phyloP scores from a whole-genome alignment of 192 early-diverging fungal species.

The Coemansia sp. region DNA sequence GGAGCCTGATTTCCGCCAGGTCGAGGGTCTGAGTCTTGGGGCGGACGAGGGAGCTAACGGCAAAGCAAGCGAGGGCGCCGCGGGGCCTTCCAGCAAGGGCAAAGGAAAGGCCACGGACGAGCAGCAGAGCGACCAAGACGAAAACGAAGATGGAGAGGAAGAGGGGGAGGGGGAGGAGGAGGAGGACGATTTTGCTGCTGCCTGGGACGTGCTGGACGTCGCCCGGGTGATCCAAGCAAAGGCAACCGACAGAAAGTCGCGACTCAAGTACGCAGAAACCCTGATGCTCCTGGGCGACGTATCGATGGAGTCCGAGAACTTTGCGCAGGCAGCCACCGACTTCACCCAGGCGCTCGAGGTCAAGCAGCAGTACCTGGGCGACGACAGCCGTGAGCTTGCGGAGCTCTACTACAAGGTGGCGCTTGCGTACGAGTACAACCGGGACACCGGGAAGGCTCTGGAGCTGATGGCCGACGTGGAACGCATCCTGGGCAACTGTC shows the following conservation, averaged over 20 bases:
- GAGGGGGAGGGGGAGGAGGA: constrained; percentile 52
- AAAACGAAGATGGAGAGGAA: constrained; percentile 46
- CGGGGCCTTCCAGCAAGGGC: constrained; percentile 39
- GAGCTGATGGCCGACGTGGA: constrained; percentile 49
- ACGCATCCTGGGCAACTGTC: constrained; percentile 37
- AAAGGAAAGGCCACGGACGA: constrained; percentile 36
- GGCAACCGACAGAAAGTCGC: constrained; percentile 57
- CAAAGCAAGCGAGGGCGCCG: not conserved
- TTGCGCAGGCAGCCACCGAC: constrained; percentile 53
- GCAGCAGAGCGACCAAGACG: constrained; percentile 37
- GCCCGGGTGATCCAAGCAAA: constrained; percentile 80
- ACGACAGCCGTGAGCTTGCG: constrained; percentile 50
- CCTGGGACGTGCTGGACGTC: constrained; percentile 83
- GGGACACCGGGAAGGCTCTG: constrained; percentile 36
- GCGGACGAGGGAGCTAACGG: constrained; percentile 19
- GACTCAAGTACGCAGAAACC: constrained; percentile 66
- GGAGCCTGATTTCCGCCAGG: constrained; percentile 58
- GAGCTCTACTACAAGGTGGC: constrained; percentile 58
- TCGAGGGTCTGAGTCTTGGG: constrained; percentile 28
- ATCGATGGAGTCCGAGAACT: constrained; percentile 78
- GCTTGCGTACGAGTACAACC: constrained; percentile 53
- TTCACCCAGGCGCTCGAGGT: constrained; percentile 37
- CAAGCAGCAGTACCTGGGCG: constrained; percentile 35
- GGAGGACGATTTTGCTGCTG: constrained; percentile 68
- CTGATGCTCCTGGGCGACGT: constrained; percentile 77